A percentile compares a stretch with the other conserved stretches of the same genome.
These are phyloP conservation scores for Aspergillus aculeatinus DNA, from an alignment of 2,329 filamentous ascomycete species.

Conservation along the genomic window DNA sequence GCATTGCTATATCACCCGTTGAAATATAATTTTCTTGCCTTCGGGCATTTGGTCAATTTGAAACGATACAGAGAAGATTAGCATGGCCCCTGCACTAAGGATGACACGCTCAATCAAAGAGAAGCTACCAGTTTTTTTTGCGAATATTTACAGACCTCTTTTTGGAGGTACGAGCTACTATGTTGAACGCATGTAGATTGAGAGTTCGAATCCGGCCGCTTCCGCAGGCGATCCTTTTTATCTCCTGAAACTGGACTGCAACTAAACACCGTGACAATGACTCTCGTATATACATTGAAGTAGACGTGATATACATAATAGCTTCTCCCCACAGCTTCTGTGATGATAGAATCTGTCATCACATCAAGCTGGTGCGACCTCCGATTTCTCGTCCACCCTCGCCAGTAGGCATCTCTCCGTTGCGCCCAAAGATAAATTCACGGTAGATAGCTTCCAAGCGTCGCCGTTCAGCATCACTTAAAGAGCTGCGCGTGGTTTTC, in stretches of 20 bases:
- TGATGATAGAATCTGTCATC: not conserved
- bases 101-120: conserved; percentile 88
- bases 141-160: conserved; percentile 17
- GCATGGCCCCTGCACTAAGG: conserved; percentile 87
- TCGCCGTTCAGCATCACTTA: conserved; percentile 72
- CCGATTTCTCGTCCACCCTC: conserved; percentile 91
- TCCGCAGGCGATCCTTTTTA: not conserved
- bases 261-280: too few species aligned
- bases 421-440: conserved; percentile 89
- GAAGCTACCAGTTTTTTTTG: conserved; percentile 70
- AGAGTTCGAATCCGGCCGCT: too few species aligned
- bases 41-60: conserved; percentile 63
- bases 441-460: conserved; percentile 78
- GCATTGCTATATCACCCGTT: conserved; percentile 23
- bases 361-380: conserved; percentile 92
- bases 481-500: conserved; percentile 74
- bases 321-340: not conserved
- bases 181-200: not conserved
- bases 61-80: conserved; percentile 76
- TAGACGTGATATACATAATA: conserved; percentile 17
- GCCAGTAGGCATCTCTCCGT: conserved; percentile 92
- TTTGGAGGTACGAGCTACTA: not conserved
- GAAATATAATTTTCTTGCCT: conserved; percentile 30
- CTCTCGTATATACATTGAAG: conserved; percentile 1
- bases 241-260: too few species aligned